A percentile compares a stretch with the other conserved stretches of the same genome.
Evolutionary conservation across 441 rosid species (phyloP).

Genomic region (Corymbia calophylla): DNA sequence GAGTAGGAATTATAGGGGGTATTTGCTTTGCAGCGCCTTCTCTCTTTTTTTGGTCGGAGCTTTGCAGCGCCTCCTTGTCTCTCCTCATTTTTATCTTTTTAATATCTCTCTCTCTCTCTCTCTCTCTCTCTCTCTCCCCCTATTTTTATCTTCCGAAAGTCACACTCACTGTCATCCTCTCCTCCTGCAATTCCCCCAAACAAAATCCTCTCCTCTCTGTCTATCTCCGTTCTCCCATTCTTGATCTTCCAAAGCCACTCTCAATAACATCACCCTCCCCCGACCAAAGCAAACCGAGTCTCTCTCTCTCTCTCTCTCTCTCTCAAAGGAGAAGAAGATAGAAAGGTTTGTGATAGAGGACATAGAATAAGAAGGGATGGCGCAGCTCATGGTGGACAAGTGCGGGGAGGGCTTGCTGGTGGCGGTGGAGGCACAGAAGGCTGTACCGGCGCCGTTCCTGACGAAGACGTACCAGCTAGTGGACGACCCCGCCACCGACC

Average conservation of each 20-base stretch:
- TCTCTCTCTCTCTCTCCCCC: neutral
- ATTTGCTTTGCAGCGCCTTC: neutral
- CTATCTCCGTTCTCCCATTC: neutral
- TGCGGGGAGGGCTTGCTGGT: neutral
- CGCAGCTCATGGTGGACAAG: neutral
- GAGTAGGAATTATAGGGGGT: neutral
- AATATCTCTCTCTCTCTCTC: neutral
- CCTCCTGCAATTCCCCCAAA: neutral
- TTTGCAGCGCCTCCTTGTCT: neutral
- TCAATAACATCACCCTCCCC: neutral
- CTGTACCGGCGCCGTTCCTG: neutral
- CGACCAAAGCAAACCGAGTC: neutral
- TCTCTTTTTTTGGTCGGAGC: neutral
- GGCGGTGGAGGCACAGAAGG: neutral
- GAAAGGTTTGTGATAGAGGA: neutral
- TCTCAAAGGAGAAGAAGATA: neutral
- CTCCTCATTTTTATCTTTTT: neutral
- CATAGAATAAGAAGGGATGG: neutral
- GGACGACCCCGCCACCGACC: neutral
- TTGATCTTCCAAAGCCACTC: neutral
- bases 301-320: neutral
- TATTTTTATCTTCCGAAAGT: neutral
- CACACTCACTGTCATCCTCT: neutral
- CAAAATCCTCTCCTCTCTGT: neutral
- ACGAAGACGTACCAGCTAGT: neutral